Evolutionary conservation across 441 rosid species (phyloP).

Genomic region (Eutrema salsugineum): DNA sequence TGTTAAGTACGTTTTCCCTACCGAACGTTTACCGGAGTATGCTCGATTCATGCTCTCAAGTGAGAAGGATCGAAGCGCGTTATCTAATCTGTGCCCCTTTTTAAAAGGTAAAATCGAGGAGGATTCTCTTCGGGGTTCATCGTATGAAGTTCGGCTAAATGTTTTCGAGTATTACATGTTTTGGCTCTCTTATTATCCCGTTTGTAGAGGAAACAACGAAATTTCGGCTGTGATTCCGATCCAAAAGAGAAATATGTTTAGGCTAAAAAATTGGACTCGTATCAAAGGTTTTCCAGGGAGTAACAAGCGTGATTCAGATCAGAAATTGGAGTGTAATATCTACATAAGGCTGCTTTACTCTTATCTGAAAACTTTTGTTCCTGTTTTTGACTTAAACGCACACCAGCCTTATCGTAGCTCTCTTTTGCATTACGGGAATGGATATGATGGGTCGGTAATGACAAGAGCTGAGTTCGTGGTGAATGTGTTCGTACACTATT

Average conservation of each 20-base stretch:
- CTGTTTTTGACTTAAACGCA: slow-evolving; percentile 47
- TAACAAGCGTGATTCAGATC: slow-evolving; percentile 53
- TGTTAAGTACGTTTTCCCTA: slow-evolving; percentile 78
- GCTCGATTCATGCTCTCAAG: slow-evolving; percentile 51
- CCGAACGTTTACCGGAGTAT: slow-evolving; percentile 78
- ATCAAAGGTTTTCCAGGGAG: slow-evolving; percentile 54
- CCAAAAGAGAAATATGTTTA: slow-evolving; percentile 47
- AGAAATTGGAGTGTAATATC: slow-evolving; percentile 59
- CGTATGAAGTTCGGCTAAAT: slow-evolving; percentile 59
- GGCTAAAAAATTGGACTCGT: slow-evolving; percentile 64
- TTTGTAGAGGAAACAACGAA: slow-evolving; percentile 63
- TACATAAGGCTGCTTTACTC: slow-evolving; percentile 65
- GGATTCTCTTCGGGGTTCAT: slow-evolving; percentile 50
- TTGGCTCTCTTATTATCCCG: slow-evolving; percentile 92
- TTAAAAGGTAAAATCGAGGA: slow-evolving; percentile 61
- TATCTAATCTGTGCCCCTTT: slow-evolving; percentile 53
- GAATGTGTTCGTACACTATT: slow-evolving; percentile 61
- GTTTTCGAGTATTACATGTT: slow-evolving; percentile 85
- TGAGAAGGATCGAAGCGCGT: slow-evolving; percentile 42
- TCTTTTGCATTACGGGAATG: slow-evolving; percentile 61
- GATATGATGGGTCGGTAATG: slow-evolving; percentile 56
- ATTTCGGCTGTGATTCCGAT: slow-evolving; percentile 28
- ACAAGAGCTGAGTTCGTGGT: slow-evolving; percentile 74
- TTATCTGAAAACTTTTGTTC: slow-evolving; percentile 76
- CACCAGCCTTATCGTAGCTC: slow-evolving; percentile 80